Conservation (phyloP, 768 basidiomycete species). For the Amanita rimosa region DNA sequence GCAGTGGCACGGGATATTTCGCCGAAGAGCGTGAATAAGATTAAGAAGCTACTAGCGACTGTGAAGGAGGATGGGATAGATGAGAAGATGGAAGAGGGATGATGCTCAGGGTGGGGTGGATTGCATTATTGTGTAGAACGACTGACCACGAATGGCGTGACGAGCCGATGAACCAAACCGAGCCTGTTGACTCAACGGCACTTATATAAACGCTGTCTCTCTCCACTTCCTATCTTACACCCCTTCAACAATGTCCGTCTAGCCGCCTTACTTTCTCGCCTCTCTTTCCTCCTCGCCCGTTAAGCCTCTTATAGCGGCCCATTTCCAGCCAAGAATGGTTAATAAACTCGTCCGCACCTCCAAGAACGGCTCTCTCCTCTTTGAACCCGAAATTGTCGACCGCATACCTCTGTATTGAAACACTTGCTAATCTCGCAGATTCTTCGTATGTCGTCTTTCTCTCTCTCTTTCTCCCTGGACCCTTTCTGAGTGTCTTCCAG, state of each 20-base stretch:
- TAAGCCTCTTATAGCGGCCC: conserved; percentile 21
- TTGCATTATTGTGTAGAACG: conserved; percentile 3
- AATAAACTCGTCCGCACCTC: conserved; percentile 72
- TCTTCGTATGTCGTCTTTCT: conserved; percentile 10
- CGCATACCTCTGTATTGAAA: conserved; percentile 58
- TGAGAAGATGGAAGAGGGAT: conserved; percentile 72
- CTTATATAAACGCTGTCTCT: conserved; percentile 17
- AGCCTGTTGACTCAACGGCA: conserved; percentile 8
- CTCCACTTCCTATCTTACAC: conserved; percentile 8
- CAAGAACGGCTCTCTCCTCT: conserved; percentile 79
- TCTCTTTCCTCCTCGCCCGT: conserved; percentile 11
- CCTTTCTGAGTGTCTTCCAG: conserved; percentile 5
- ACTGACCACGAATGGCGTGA: not conserved
- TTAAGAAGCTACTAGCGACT: conserved; percentile 67
- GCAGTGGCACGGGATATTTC: conserved; percentile 90
- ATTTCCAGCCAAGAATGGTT: conserved; percentile 51
- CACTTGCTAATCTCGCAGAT: conserved; percentile 9
- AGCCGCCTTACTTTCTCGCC: conserved; percentile 16
- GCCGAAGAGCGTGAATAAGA: conserved; percentile 80
- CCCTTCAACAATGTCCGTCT: conserved; percentile 29
- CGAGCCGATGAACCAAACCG: conserved; percentile 5
- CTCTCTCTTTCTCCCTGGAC: not conserved
- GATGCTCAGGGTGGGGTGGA: conserved; percentile 15
- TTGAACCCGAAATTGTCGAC: conserved; percentile 80
- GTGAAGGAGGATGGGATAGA: conserved; percentile 50